These are phyloP conservation scores for Microstroma glucosiphilum DNA, from an alignment of 1,284 basidiomycete genomes.

Conservation along the genomic window DNA sequence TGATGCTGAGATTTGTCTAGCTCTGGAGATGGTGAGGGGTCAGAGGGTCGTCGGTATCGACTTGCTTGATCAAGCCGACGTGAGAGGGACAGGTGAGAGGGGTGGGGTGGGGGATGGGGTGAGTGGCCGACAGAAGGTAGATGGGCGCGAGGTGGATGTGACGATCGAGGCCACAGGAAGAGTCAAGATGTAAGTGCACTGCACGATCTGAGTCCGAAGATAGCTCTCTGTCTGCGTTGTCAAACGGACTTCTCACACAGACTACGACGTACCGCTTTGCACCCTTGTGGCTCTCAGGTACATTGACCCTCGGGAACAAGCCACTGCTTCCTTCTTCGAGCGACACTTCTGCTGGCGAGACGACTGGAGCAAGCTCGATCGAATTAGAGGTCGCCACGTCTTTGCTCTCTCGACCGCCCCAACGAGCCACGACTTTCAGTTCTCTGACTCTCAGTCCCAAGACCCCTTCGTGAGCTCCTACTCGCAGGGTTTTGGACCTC, in stretches of 20 bases:
- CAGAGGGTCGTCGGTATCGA: constrained; percentile 1
- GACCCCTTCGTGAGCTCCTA: constrained; percentile 7
- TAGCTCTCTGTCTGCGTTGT: no score
- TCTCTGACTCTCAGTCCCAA: neutral
- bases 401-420: constrained; percentile 1
- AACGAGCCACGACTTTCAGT: neutral
- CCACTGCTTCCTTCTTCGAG: constrained; percentile 37
- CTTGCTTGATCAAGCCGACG: neutral
- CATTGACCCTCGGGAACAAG: constrained; percentile 26
- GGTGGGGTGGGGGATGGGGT: neutral
- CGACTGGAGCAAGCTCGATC: constrained; percentile 7
- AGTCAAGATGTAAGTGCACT: neutral
- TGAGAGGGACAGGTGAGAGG: neutral
- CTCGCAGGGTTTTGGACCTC: neutral
- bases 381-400: neutral
- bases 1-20: constrained; percentile 4
- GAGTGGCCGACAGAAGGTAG: neutral
- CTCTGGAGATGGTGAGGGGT: constrained; percentile 3
- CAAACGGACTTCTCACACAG: no score
- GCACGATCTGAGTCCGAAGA: neutral
- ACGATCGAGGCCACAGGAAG: neutral
- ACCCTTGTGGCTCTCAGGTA: constrained; percentile 26
- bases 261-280: no score
- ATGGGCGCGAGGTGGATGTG: neutral
- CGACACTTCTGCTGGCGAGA: constrained; percentile 32